Base-by-base conservation (phyloP, 345 rosid species). In the Brassica cretica region DNA sequence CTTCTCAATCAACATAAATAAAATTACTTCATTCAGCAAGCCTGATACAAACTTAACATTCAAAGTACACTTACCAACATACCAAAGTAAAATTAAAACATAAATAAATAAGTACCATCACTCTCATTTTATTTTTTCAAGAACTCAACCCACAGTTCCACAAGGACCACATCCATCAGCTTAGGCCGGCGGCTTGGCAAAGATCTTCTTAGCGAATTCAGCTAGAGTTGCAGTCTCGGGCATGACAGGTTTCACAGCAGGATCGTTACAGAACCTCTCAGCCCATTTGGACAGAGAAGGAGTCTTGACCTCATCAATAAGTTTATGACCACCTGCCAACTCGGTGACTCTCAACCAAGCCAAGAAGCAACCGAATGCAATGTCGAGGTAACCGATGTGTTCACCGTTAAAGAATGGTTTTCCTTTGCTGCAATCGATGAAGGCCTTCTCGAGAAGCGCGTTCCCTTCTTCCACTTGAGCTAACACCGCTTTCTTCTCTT, bases 331-430 rank as follows among this genome's bases (percentile, higher is more conserved):
- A 0, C 8, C 18, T 16, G 19, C 9, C 46, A 70, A 82, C 86
- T 88, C 88, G 0, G 79, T 60, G 21, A 88, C 90, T 72, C 87
- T 87, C 5, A 91, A 3, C 93, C 94, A 89, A 12, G 75, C 95
- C 82, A 91, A 73, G 69, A 63, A 85, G 81, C 83, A 8, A 0
- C 98, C 98, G 8, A 93, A 72, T 0, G 93, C 85, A 55, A 91
- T 88, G 78, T 93, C 96, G 0, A 89, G 74, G 58, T 75, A 89
- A 33, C 96, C 98, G 8, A 93, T 84, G 21, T 68, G 46, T 30
- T 85, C 89, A 66, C 94, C 98, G 9, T 93, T 91, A 56, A 93
- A 93, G 84, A 89, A 93, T 1, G 85, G 19, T 73, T 85, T 87
- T 30, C 98, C 98, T 78, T 91, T 83, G 88, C 95, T 86, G 59